These are phyloP conservation scores for Arabis hirsuta DNA, from an alignment of 345 rosid genomes.

Conservation along the genomic window DNA sequence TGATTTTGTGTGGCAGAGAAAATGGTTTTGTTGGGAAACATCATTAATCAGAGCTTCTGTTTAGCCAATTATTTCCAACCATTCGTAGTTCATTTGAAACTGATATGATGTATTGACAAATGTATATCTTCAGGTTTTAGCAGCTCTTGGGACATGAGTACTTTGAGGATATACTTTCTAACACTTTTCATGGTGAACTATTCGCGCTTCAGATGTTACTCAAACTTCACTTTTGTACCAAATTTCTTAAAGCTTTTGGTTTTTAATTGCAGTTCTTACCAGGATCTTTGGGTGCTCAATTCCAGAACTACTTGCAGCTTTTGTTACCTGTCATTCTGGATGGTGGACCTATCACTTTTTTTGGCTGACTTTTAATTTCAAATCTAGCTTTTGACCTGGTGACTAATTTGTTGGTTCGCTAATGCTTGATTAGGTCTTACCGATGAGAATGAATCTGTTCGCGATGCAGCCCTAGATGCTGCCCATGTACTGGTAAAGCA, in stretches of 20 bases:
- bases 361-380: constrained; percentile 24
- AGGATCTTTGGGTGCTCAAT: constrained; percentile 89
- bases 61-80: background rate
- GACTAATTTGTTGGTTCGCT: constrained; percentile 28
- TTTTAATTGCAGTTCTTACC: constrained; percentile 75
- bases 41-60: background rate
- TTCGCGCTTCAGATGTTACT: constrained; percentile 8
- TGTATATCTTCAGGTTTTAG: constrained; percentile 69
- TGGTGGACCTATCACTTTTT: constrained; percentile 51
- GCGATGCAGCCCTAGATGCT: constrained; percentile 98
- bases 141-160: constrained; percentile 87
- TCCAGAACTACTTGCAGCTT: constrained; percentile 92
- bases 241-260: constrained; percentile 27
- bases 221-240: background rate
- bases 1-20: constrained; percentile 9
- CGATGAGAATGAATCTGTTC: constrained; percentile 99
- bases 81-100: background rate
- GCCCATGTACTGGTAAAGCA: constrained; percentile 98
- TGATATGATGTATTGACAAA: no score
- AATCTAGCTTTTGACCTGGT: constrained; percentile 25
- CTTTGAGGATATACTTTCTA: constrained; percentile 65
- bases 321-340: constrained; percentile 91
- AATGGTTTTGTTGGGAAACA: background rate
- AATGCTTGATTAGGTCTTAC: constrained; percentile 72
- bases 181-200: constrained; percentile 84